Percentiles rank a stretch among this genome's conserved stretches.
phyloP scores from a whole-genome alignment of 1,139 yeast genomes.

The Yamadazyma membranifaciens region DNA sequence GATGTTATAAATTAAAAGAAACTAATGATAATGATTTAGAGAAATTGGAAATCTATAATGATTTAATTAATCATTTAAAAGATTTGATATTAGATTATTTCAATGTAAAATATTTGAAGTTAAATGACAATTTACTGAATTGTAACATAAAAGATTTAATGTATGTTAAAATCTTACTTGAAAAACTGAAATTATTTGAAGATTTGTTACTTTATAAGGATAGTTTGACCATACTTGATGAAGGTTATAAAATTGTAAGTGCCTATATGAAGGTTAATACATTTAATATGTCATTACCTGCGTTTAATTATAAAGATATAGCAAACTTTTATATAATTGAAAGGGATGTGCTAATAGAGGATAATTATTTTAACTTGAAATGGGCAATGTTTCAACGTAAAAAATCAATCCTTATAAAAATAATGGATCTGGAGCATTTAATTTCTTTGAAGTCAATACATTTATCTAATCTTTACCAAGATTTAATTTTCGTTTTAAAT shows the following conservation, averaged over 20 bases:
- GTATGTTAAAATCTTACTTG: slow-evolving; percentile 17
- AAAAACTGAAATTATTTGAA: slow-evolving; percentile 32
- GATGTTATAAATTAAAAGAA: slow-evolving; percentile 21
- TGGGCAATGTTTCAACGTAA: slow-evolving; percentile 26
- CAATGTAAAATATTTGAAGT: slow-evolving; percentile 42
- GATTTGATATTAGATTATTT: slow-evolving; percentile 56
- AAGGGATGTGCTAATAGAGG: slow-evolving; percentile 14
- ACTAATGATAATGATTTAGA: slow-evolving; percentile 35
- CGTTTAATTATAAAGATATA: slow-evolving; percentile 14
- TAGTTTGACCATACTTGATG: slow-evolving; percentile 48
- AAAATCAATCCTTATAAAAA: slow-evolving; percentile 26
- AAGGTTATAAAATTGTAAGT: slow-evolving; percentile 28
- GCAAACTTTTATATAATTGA: slow-evolving; percentile 10
- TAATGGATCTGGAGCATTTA: slow-evolving; percentile 25
- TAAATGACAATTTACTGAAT: slow-evolving; percentile 12
- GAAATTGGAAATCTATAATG: slow-evolving; percentile 50
- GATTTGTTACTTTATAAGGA: slow-evolving; percentile 59
- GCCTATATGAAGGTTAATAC: slow-evolving; percentile 21
- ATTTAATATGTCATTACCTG: slow-evolving; percentile 14
- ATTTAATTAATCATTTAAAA: slow-evolving; percentile 47
- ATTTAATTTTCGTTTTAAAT: slow-evolving; percentile 34
- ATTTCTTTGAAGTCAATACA: slow-evolving; percentile 33
- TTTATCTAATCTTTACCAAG: slow-evolving; percentile 33
- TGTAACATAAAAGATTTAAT: slow-evolving; percentile 9
- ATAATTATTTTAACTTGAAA: slow-evolving; percentile 28